A percentile compares a stretch with the other conserved stretches of the same genome.
Conservation (phyloP, 441 rosid species). For the Erysimum pusillum region DNA sequence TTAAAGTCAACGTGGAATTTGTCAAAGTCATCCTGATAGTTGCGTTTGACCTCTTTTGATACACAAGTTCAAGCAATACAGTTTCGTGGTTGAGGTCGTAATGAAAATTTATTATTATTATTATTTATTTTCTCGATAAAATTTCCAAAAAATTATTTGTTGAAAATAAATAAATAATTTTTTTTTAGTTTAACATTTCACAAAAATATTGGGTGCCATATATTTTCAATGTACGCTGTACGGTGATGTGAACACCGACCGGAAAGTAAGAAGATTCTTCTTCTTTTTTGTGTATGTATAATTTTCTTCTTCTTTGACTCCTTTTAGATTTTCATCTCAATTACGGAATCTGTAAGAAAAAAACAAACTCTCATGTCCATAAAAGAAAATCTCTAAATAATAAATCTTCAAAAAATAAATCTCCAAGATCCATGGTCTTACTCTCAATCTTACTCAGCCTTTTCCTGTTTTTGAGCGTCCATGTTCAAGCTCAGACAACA, state of each 20-base stretch:
- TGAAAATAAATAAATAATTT: neutral
- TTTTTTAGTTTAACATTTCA: neutral
- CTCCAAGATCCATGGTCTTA: constrained; percentile 8
- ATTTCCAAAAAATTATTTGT: neutral
- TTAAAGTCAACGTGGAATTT: constrained; percentile 19
- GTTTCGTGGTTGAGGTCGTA: neutral
- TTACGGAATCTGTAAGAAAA: constrained; percentile 3
- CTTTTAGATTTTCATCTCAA: neutral
- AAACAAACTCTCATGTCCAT: constrained; percentile 6
- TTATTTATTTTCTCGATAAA: neutral
- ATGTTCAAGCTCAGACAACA: constrained; percentile 26
- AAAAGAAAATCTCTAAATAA: neutral
- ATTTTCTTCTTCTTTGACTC: constrained; percentile 4
- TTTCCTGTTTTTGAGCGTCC: constrained; percentile 23
- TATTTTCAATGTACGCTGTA: constrained; percentile 6
- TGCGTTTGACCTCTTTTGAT: neutral
- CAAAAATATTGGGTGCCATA: neutral
- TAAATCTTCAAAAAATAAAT: neutral
- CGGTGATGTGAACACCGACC: constrained; percentile 22
- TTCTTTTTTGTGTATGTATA: neutral
- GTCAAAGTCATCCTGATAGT: constrained; percentile 30
- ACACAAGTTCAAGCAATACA: neutral
- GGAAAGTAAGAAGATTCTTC: neutral
- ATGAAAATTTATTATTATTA: neutral
- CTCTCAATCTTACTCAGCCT: constrained; percentile 19